Conservation (phyloP, 768 basidiomycete species). For the Exsudoporus frostii region DNA sequence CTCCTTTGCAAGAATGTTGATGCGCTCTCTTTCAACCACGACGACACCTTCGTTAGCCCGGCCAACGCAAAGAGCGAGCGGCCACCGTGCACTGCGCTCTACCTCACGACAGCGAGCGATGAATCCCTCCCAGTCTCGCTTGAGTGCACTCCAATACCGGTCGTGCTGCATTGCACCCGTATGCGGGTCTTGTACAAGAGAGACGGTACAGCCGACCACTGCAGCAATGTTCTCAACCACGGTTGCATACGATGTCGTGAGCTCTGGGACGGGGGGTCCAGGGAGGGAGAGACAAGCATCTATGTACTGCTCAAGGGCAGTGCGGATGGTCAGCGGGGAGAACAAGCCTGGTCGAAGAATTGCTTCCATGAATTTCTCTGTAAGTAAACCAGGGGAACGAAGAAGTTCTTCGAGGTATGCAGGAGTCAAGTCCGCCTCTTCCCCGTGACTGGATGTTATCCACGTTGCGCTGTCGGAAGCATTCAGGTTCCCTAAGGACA, state of each 20-base stretch:
- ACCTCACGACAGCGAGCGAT: slow-evolving; percentile 85
- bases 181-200: slow-evolving; percentile 65
- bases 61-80: slow-evolving; percentile 58
- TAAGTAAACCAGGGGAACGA: slow-evolving; percentile 63
- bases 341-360: slow-evolving; percentile 88
- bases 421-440: slow-evolving; percentile 74
- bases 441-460: slow-evolving; percentile 57
- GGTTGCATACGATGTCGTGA: slow-evolving; percentile 61
- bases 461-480: slow-evolving; percentile 40
- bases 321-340: slow-evolving; percentile 75
- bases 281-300: slow-evolving; percentile 66
- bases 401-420: slow-evolving; percentile 87
- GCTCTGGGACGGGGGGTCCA: slow-evolving; percentile 51
- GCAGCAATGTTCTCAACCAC: slow-evolving; percentile 74
- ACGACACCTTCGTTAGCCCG: slow-evolving; percentile 45
- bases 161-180: slow-evolving; percentile 78
- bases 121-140: slow-evolving; percentile 95
- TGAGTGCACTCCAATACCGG: slow-evolving; percentile 80
- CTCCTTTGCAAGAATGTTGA: slow-evolving; percentile 59
- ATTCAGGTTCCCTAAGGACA: slow-evolving; percentile 38
- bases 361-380: slow-evolving; percentile 76
- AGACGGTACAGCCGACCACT: slow-evolving; percentile 84
- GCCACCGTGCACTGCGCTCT: slow-evolving; percentile 84
- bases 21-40: slow-evolving; percentile 75
- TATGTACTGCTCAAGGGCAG: slow-evolving; percentile 81